Base-by-base conservation (phyloP, 2,329 filamentous ascomycete species). In the Verticillium longisporum region DNA sequence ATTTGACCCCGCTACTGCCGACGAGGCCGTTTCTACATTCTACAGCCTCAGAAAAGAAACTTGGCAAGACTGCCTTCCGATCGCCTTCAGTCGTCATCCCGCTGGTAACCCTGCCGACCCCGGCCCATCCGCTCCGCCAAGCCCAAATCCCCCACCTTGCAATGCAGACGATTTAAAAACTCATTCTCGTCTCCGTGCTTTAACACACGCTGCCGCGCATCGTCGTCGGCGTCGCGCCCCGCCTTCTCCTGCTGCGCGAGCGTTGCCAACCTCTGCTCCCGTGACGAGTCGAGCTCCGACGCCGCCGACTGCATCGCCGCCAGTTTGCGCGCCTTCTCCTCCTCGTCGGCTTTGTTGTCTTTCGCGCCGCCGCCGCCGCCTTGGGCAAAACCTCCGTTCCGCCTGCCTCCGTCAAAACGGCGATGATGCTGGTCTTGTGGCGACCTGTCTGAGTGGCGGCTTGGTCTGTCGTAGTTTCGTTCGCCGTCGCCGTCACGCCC, bases 241-340 rank as follows among this genome's bases (percentile, higher is more conserved):
- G 77, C 78, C 57, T 83, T 81, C 66, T 96, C 91, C 63, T 80
- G 80, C 64, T 85, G 83, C 31, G 85, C 86, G 18, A 93, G 76
- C 1, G 85, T 85, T 0, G 85, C 83, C 10, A 96, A 77, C 31
- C 91, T 84, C 62, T 83, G 81, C 65, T 84, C 84, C 36, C 92
- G 86, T 66, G 89, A 87, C n/a, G 78, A 71, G 67, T 94, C 90
- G 56, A 96, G 78, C 11, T 88, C 84, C 1, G 80, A 81, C 4
- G 89, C 89, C 33, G 86, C 88, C 18, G 83, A 82, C 71, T 90
- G 88, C 89, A 92, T 92, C 9, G 86, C 87, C 15, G 87, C 88
- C 18, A 92, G 75, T 70, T 86, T 90, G 31, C 83, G 81, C 13
- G 86, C 85, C n/a, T 81, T 80, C 64, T 89, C 86, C 31, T 84